A percentile compares a stretch with the other conserved stretches of the same genome.
phyloP scores from a whole-genome alignment of 2,329 filamentous ascomycete species.

The Talaromyces atroroseus region DNA sequence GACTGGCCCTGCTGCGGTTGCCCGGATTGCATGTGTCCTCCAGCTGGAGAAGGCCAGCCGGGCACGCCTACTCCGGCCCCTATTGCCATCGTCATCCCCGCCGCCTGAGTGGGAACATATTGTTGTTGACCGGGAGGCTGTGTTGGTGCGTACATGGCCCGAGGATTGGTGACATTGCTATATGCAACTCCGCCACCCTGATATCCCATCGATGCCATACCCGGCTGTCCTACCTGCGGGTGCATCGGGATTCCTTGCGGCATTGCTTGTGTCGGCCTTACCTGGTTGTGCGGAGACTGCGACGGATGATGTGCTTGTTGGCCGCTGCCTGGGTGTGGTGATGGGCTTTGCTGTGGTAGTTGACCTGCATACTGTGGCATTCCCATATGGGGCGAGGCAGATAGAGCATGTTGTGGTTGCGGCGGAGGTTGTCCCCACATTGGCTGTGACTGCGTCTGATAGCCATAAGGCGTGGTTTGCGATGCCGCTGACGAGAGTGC shows the following conservation, averaged over 20 bases:
- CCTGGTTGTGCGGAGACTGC: constrained; percentile 40
- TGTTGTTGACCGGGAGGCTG: constrained; percentile 32
- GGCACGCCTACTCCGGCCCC: constrained; percentile 29
- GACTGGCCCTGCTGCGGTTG: constrained; percentile 35
- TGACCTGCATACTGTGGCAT: constrained; percentile 38
- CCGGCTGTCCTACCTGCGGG: constrained; percentile 29
- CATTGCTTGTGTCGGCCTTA: constrained; percentile 33
- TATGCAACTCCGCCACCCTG: constrained; percentile 29
- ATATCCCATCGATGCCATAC: constrained; percentile 34
- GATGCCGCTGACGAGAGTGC: constrained; percentile 48
- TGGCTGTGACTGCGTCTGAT: constrained; percentile 57
- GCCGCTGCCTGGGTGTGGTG: constrained; percentile 21
- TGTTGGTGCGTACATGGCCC: constrained; percentile 34
- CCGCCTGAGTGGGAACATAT: constrained; percentile 33
- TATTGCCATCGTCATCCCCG: constrained; percentile 33
- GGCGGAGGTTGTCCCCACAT: constrained; percentile 61
- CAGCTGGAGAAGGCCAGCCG: constrained; percentile 32
- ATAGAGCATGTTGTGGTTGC: constrained; percentile 51
- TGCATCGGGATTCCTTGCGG: constrained; percentile 33
- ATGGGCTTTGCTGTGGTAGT: constrained; percentile 20
- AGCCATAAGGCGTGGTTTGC: constrained; percentile 49
- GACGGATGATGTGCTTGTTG: constrained; percentile 36
- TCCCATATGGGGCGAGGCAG: constrained; percentile 32
- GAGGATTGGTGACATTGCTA: constrained; percentile 26
- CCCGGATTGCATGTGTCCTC: constrained; percentile 31